Percentiles rank a stretch among this genome's conserved stretches.
Conservation (phyloP, 208 protist genomes). For the Leishmania tropica region DNA sequence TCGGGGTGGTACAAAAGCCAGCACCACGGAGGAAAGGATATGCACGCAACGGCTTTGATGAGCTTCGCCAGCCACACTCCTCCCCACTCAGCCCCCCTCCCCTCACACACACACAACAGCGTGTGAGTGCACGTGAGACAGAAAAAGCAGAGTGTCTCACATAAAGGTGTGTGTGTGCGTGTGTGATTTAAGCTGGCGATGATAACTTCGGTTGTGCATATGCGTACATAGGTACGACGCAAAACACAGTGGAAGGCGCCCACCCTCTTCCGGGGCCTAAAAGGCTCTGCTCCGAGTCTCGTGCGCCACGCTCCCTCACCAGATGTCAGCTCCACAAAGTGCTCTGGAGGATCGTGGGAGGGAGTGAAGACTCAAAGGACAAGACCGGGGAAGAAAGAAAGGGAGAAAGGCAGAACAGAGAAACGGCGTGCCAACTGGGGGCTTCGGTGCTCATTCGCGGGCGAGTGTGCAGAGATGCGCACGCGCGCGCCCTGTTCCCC, state of each 20-base stretch:
- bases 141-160: not conserved
- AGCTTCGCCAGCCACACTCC: not conserved
- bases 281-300: not conserved
- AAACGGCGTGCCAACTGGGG: not conserved
- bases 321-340: not conserved
- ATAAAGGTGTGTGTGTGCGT: not conserved
- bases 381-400: not conserved
- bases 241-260: not conserved
- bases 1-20: not conserved
- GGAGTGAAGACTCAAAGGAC: not conserved
- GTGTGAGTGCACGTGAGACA: not conserved
- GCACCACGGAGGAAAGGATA: not conserved
- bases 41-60: not conserved
- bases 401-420: not conserved
- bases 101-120: not conserved
- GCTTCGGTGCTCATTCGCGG: not conserved
- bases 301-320: not conserved
- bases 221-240: not conserved
- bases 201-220: not conserved
- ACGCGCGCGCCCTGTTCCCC: not conserved
- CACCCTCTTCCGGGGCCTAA: not conserved
- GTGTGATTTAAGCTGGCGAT: not conserved
- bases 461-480: not conserved
- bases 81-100: not conserved
- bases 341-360: not conserved